A percentile compares a stretch with the other conserved stretches of the same genome.
phyloP scores from a whole-genome alignment of 2,329 filamentous ascomycete genomes.

The Neofusicoccum sp. region DNA sequence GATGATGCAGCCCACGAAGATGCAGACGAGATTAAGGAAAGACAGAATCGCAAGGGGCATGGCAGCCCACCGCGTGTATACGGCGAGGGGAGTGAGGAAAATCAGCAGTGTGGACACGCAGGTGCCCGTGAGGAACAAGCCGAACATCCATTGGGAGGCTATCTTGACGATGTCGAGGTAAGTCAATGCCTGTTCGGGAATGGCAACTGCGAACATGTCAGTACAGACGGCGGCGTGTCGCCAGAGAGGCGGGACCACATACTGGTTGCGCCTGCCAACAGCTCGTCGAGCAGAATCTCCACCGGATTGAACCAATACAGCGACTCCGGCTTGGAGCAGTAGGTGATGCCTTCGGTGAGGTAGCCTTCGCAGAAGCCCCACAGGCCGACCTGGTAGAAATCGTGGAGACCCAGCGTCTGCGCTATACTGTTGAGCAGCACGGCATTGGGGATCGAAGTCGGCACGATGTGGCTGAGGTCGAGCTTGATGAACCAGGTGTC shows the following conservation, averaged over 20 bases:
- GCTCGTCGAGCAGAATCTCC: conserved; percentile 72
- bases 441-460: conserved; percentile 67
- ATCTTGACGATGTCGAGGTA: conserved; percentile 70
- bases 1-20: conserved; percentile 68
- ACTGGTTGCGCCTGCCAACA: conserved; percentile 78
- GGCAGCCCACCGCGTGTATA: conserved; percentile 56
- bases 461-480: conserved; percentile 78
- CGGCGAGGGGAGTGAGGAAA: conserved; percentile 57
- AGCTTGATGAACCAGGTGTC: conserved; percentile 82
- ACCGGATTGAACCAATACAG: conserved; percentile 94
- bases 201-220: conserved; percentile 55
- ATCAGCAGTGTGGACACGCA: conserved; percentile 71
- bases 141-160: conserved; percentile 84
- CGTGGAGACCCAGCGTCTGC: conserved; percentile 79
- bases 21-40: conserved; percentile 65
- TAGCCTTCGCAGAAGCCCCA: conserved; percentile 95
- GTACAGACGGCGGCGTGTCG: not conserved
- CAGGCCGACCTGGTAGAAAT: conserved; percentile 89
- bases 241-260: conserved; percentile 28
- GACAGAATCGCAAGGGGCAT: conserved; percentile 67
- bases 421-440: conserved; percentile 83
- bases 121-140: conserved; percentile 72
- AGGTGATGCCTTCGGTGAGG: conserved; percentile 68
- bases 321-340: conserved; percentile 66
- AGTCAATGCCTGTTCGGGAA: conserved; percentile 72